Percentiles rank a stretch among this genome's conserved stretches.
Evolutionary conservation across 2,329 filamentous ascomycete genomes (phyloP).

Genomic region (Venturia asperata): DNA sequence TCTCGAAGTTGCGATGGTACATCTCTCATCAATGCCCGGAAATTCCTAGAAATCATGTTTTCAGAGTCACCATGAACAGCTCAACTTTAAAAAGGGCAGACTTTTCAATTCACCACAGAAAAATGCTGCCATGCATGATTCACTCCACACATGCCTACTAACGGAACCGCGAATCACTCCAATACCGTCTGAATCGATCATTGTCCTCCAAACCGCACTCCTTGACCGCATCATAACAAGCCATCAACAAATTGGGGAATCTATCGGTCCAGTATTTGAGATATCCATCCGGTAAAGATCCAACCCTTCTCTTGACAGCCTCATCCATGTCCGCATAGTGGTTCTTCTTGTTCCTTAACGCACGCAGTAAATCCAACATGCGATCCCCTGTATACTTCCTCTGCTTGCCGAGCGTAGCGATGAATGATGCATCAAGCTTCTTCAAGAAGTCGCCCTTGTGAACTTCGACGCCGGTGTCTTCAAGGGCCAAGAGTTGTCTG

Average conservation of each 20-base stretch:
- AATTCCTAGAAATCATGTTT: too few relatives aligned
- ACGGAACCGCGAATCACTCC: constrained; percentile 28
- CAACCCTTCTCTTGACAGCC: constrained; percentile 64
- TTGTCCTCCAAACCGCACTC: constrained; percentile 56
- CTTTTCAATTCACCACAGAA: neutral
- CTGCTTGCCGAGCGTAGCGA: constrained; percentile 86
- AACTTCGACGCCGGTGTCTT: constrained; percentile 40
- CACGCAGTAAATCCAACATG: constrained; percentile 79
- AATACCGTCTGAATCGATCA: constrained; percentile 67
- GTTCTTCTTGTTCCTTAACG: constrained; percentile 90
- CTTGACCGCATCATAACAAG: constrained; percentile 68
- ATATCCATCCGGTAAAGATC: constrained; percentile 71
- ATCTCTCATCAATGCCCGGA: too few relatives aligned
- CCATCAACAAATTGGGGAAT: constrained; percentile 72
- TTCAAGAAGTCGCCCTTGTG: constrained; percentile 73
- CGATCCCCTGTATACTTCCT: constrained; percentile 83
- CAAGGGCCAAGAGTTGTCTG: constrained; percentile 52
- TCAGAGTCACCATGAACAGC: too few relatives aligned
- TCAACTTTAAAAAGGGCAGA: too few relatives aligned
- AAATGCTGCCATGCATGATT: neutral
- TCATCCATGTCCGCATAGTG: constrained; percentile 97
- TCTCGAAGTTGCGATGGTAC: too few relatives aligned
- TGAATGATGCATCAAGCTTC: constrained; percentile 69
- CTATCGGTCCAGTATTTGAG: constrained; percentile 72
- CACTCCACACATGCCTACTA: neutral